These are phyloP conservation scores for Coniella lustricola DNA, from an alignment of 2,329 filamentous ascomycete species.

Conservation along the genomic window DNA sequence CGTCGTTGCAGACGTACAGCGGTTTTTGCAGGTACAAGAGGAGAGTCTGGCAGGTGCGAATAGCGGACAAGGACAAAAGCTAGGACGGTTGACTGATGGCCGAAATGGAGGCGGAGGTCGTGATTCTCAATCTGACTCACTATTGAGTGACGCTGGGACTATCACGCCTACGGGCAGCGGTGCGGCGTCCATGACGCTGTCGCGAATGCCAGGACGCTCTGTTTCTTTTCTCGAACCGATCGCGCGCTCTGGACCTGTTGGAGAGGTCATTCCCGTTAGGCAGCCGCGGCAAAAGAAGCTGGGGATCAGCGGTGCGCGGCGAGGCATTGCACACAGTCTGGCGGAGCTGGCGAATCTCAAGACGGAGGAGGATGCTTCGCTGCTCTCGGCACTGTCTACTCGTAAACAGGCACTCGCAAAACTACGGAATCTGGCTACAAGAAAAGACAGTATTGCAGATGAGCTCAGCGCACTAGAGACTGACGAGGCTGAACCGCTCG, in stretches of 20 bases:
- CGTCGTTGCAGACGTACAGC: slow-evolving; percentile 41
- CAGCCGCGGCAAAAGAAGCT: slow-evolving; percentile 48
- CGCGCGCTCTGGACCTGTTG: slow-evolving; percentile 31
- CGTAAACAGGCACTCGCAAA: slow-evolving; percentile 52
- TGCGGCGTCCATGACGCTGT: slow-evolving; percentile 32
- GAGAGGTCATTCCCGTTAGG: slow-evolving; percentile 52
- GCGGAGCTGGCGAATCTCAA: slow-evolving; percentile 59
- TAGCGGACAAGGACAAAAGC: slow-evolving; percentile 20
- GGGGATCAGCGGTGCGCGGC: slow-evolving; percentile 56
- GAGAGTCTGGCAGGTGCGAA: slow-evolving; percentile 30
- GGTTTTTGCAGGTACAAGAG: slow-evolving; percentile 42
- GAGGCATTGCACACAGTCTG: slow-evolving; percentile 57
- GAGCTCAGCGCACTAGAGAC: slow-evolving; percentile 49
- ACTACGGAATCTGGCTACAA: slow-evolving; percentile 45
- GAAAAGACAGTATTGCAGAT: slow-evolving; percentile 40
- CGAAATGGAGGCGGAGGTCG: neutral
- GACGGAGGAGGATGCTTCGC: slow-evolving; percentile 56
- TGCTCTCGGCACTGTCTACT: slow-evolving; percentile 49
- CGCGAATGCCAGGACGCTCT: slow-evolving; percentile 19
- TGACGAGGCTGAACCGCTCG: slow-evolving; percentile 51
- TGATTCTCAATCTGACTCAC: slow-evolving; percentile 9
- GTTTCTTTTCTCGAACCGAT: slow-evolving; percentile 38
- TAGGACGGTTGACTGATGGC: neutral
- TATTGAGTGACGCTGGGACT: slow-evolving; percentile 33
- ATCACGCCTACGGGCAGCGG: slow-evolving; percentile 32